Base-by-base conservation (phyloP, 768 basidiomycete genomes). In the Phaeolepiota aurea region DNA sequence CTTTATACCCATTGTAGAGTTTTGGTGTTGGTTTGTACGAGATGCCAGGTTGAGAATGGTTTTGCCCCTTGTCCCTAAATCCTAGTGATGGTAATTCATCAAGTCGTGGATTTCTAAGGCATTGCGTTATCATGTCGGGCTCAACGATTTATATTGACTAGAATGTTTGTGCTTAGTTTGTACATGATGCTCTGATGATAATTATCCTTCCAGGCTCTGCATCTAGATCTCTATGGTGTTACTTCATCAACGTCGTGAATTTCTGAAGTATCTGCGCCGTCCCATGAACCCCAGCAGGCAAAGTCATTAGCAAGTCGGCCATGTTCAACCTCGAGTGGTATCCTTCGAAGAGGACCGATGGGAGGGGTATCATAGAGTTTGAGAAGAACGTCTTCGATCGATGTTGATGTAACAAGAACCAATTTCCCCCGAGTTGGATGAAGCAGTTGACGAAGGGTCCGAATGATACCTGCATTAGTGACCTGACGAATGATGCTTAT, bases 271-370 rank as follows among this genome's bases (percentile, higher is more conserved):
- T 66, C 60, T 15, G 61, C 63, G 5, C 62, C 65, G 12, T 64
- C 59, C 66, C 67, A 69, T 23, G 57, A 60, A 7, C 62, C 66
- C 68, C 66, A 72, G 40, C 61, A 65, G 4, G 57, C 64, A 44
- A 70, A 71, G 37, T 64, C 63, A 39, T 72, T 72, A 12, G 59
- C 56, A 4, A 71, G 55, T 40, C 60, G 55, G 0, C 55, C 60
- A 41, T 69, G 66, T 32, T 63, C 54, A 2, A 63, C 57, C 14
- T 54, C 51, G 9, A 72, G 48, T 3, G 57, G 46, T 1, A 64
- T 65, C 41, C 47, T 44, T 19, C 54, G 45, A 22, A 72, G 45
- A 2, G 66, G 69, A 1, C 68, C 70, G 3, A 68, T 34, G 1
- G 68, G 68, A 12, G 60, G 48, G 13, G 53, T 39, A 18, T 52